Conservation (phyloP, 2,329 filamentous ascomycete genomes). For the Dactylellina haptotyla region DNA sequence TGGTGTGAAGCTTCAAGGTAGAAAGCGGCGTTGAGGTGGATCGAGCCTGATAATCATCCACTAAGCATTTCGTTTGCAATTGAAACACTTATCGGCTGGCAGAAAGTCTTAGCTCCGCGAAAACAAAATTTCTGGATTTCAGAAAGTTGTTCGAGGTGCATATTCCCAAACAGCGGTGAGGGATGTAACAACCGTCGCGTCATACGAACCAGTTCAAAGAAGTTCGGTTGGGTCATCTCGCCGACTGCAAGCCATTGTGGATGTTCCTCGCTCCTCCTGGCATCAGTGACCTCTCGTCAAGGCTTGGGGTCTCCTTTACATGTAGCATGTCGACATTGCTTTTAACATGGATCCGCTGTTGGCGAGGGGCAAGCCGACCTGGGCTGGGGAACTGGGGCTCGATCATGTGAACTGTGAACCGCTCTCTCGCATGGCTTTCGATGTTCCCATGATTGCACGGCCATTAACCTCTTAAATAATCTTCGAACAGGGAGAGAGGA, state of each 20-base stretch:
- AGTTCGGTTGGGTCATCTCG: background rate
- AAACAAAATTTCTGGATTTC: background rate
- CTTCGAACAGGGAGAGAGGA: background rate
- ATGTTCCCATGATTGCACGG: slow-evolving; percentile 11
- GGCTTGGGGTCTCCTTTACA: background rate
- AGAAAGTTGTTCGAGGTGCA: too few species aligned
- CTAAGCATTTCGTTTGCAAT: slow-evolving; percentile 12
- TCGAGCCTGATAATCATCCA: slow-evolving; percentile 14
- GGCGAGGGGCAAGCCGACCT: background rate
- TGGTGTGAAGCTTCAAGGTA: background rate
- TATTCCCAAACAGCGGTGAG: too few species aligned
- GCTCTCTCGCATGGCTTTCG: background rate
- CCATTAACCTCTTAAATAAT: slow-evolving; percentile 1
- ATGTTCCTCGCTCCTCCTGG: background rate
- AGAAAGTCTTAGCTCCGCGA: background rate
- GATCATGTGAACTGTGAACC: slow-evolving; percentile 40
- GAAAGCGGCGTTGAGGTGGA: slow-evolving; percentile 9
- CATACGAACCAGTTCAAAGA: background rate
- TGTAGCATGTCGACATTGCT: background rate
- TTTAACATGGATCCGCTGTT: slow-evolving; percentile 27
- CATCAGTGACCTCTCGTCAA: background rate
- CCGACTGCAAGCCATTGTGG: background rate
- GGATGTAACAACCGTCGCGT: too few species aligned
- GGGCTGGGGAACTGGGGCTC: background rate
- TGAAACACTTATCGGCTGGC: slow-evolving; percentile 18